Base-by-base conservation (phyloP, 2,329 filamentous ascomycete species). In the Aspergillus fructus region DNA sequence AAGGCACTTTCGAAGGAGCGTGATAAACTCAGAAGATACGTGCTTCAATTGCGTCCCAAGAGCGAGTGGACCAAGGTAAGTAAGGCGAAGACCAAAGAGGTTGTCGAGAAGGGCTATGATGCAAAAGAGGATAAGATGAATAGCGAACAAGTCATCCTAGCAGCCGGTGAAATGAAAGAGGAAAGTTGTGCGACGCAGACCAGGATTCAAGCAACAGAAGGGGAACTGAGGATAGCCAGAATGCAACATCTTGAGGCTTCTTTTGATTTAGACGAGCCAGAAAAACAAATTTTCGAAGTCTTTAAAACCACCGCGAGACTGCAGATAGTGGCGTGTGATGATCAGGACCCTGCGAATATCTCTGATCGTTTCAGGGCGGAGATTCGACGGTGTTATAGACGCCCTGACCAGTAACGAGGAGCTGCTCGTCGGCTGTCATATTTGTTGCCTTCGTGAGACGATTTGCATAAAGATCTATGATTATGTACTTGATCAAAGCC, bases 11-110 rank as follows among this genome's bases (percentile, higher is more conserved):
- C 30, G 21, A 46, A 33, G 39, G 55, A 59, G 11, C 49, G 56
- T 6, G 56, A 58, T 7, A 48, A 45, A 8, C 49, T 60, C 9
- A 49, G 53, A 30, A 66, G 59, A 42, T 37, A 57, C 8, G 34
- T 56, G 3, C 34, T 58, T 2, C 52, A 52, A 30, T 24, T 59
- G 49, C 55, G 59, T 11, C 45, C 51, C 5, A 53, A 51, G 51
- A 56, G 49, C 42, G 21, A 49, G 24, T 43, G 51, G 17, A 24
- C 50, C 43, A 51, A 27, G 19, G 30, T 42, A 11, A 34, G 49
- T 23, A 40, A 41, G 4, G 55, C 55, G 39, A 39, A 49, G 24
- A 58, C 48, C n/a, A 39, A 59, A 4, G 50, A 46, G 24, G 6
- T 3, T 52, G 17, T 21, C 13, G n/a, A 33, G 8, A 27, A 37